Evolutionary conservation across 768 basidiomycete species (phyloP), one percentile per base, ranked within the genome.

Genomic region (Macrolepiota albuminosa): DNA sequence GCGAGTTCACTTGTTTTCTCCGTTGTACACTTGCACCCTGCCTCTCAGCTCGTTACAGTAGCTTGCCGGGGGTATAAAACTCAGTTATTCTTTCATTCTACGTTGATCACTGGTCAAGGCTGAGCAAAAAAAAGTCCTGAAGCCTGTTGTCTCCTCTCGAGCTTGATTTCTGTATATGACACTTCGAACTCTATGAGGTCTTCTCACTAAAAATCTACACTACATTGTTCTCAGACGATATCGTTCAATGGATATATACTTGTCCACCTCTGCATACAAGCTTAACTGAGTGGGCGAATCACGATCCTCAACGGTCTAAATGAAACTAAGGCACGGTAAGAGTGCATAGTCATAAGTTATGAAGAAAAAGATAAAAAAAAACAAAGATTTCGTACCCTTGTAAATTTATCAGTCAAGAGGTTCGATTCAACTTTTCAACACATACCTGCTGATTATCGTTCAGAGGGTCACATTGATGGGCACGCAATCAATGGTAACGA

Each of bases 401-500:
- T 53, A 3, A 2, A 39, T 26, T 53, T 29, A 9, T 53, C 18
- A 18, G 9, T 2, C 14, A 36, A 26, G 26, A 40, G 24, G 18
- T 36, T 37, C 13, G 24, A 14, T 36, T 37, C 11, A 21, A 13
- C 18, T 33, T 34, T 10, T n/a, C 3, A 31, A 42, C 7, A 0
- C n/a, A 36, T 13, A 6, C 37, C 24, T 31, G 21, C 14, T 13
- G 34, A 21, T n/a, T 24, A 36, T 29, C 29, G 16, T 24, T 42
- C 18, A 64, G 29, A 66, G 61, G 53, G 59, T 59, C 4, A 40
- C 72, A 63, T 66, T 68, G 69, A 81, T 70, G 13, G 75, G 73
- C 13, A 66, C 62, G 64, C 80, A 81, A n/a, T 68, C 77, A 55
- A 78, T 59, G 50, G 67, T 69, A 59, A 81, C 56, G 11, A 81